A percentile compares a stretch with the other conserved stretches of the same genome.
Conservation (phyloP, 192 early-diverging fungal species). For the Rhizophagus sp. region DNA sequence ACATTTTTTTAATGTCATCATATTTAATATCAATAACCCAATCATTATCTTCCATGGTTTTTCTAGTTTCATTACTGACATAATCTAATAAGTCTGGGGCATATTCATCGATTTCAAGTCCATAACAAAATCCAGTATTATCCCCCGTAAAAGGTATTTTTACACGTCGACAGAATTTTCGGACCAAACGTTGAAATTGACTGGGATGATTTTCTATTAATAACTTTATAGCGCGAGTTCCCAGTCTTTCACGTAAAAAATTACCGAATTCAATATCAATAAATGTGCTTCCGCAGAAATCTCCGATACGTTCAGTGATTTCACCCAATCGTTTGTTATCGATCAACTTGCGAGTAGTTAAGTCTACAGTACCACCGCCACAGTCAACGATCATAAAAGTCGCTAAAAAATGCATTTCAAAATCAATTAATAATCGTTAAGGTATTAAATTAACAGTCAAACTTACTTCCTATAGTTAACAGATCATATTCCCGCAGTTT, state of each 20-base stretch:
- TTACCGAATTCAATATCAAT: conserved; percentile 47
- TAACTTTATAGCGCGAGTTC: conserved; percentile 35
- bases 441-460: not conserved
- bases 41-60: conserved; percentile 44
- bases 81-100: not conserved
- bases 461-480: not conserved
- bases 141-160: not conserved
- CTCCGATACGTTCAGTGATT: conserved; percentile 31
- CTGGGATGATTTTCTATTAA: conserved; percentile 33
- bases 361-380: conserved; percentile 47
- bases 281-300: conserved; percentile 44
- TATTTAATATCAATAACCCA: conserved; percentile 46
- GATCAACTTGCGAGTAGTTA: conserved; percentile 34
- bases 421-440: not conserved
- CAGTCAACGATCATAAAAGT: conserved; percentile 50
- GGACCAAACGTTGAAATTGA: not conserved
- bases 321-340: conserved; percentile 34
- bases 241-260: conserved; percentile 46
- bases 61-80: not conserved
- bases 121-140: not conserved
- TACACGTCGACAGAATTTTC: not conserved
- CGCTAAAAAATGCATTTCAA: not conserved
- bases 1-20: conserved; percentile 26
- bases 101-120: not conserved
- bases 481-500: not conserved